Percentiles rank a stretch among this genome's conserved stretches.
These are phyloP conservation scores for Hibiscus tridactylites DNA, from an alignment of 345 rosid genomes.

Conservation along the genomic window DNA sequence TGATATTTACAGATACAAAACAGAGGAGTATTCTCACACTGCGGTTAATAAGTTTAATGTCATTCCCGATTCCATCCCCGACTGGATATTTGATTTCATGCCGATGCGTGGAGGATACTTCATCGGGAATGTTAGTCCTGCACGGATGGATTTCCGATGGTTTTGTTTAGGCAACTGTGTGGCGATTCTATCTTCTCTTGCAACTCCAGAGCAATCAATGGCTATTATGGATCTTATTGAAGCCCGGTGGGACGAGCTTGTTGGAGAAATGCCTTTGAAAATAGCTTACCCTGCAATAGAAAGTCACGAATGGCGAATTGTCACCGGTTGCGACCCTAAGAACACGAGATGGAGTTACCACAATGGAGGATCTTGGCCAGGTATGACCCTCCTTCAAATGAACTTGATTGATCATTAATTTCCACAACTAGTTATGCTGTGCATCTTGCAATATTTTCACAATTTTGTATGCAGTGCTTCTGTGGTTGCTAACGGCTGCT, in stretches of 20 bases:
- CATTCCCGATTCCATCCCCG: not conserved
- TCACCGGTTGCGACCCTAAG: constrained; percentile 2
- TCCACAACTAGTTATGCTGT: no score
- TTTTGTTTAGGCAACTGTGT: constrained; percentile 1
- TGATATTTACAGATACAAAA: constrained; percentile 1
- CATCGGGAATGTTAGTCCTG: not conserved
- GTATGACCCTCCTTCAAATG: not conserved
- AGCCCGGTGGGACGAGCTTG: not conserved
- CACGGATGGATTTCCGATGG: constrained; percentile 3
- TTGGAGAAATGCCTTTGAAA: constrained; percentile 2
- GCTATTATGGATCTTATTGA: not conserved
- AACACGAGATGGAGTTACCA: constrained; percentile 4
- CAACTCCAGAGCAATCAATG: constrained; percentile 1
- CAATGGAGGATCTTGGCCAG: constrained; percentile 4
- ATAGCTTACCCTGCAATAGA: not conserved
- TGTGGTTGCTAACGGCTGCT: not conserved
- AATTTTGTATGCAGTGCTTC: not conserved
- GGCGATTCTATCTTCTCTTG: not conserved
- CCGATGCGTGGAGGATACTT: not conserved
- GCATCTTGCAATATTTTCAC: not conserved
- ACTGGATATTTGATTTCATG: not conserved
- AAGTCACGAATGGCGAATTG: not conserved
- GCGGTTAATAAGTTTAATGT: not conserved
- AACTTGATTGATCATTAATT: no score
- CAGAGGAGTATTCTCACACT: not conserved